Conservation (phyloP, 306 rosid species). For the Rosa multiflora region DNA sequence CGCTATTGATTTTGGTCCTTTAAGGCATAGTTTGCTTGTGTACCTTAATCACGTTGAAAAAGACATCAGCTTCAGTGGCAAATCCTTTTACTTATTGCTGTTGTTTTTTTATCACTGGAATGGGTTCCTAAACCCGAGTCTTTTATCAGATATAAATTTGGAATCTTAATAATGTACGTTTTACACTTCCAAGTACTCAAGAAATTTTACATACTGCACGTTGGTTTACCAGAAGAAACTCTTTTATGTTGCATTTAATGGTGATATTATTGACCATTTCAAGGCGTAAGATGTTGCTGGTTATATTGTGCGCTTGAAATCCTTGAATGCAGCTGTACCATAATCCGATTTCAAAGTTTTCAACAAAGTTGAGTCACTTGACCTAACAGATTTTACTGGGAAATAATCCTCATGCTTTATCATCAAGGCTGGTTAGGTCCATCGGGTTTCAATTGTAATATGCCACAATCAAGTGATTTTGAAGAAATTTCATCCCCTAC, state of each 20-base stretch:
- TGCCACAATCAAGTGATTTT: no score
- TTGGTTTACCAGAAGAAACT: neutral
- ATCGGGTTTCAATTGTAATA: no score
- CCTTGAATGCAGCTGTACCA: no score
- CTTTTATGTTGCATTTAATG: neutral
- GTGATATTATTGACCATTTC: neutral
- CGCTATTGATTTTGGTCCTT: neutral
- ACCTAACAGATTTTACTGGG: no score
- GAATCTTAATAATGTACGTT: neutral
- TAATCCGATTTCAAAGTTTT: no score
- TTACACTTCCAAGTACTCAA: neutral
- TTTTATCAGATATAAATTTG: neutral
- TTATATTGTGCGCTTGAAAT: neutral
- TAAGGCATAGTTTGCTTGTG: neutral
- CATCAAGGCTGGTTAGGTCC: no score
- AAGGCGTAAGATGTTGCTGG: neutral
- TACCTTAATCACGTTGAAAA: neutral
- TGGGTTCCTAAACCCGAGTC: neutral
- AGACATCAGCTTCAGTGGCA: neutral
- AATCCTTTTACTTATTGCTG: neutral
- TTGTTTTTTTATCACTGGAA: neutral
- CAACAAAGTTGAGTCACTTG: no score
- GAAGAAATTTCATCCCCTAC: no score
- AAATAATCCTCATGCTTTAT: no score
- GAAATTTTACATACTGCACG: neutral